Evolutionary conservation across 140 eudicot genomes (phyloP).

Genomic region (Erigeron philadelphicus): DNA sequence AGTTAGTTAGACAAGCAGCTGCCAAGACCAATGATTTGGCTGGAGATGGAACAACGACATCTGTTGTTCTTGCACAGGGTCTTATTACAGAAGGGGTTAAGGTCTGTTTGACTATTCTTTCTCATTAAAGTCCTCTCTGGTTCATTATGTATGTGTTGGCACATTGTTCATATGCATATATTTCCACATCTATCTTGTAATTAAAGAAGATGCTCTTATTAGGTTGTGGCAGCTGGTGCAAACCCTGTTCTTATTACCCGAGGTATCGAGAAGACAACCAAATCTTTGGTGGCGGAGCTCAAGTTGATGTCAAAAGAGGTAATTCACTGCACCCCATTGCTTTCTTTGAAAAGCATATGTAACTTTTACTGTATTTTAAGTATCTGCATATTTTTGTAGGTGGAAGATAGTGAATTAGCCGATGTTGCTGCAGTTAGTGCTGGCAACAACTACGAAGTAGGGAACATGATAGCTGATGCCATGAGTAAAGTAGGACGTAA

Average conservation of each 20-base stretch:
- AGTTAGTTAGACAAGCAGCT: constrained; percentile 89
- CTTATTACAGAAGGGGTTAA: constrained; percentile 94
- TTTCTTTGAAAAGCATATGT: not conserved
- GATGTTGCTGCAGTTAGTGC: constrained; percentile 99
- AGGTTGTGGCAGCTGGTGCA: constrained; percentile 97
- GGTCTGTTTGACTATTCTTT: constrained; percentile 38
- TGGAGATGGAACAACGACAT: constrained; percentile 95
- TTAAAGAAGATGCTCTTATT: constrained; percentile 6
- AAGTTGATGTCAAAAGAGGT: constrained; percentile 79
- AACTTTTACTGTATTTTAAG: not conserved
- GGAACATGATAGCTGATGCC: constrained; percentile 95
- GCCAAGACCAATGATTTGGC: constrained; percentile 94
- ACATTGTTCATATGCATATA: not conserved
- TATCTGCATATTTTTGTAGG: constrained; percentile 34
- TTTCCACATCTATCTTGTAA: not conserved
- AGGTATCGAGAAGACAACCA: constrained; percentile 88
- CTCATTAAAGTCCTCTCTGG: not conserved
- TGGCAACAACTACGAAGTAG: constrained; percentile 87
- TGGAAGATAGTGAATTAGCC: constrained; percentile 82
- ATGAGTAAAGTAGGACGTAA: constrained; percentile 85
- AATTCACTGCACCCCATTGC: not conserved
- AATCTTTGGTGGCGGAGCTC: constrained; percentile 73
- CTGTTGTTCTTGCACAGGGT: constrained; percentile 94
- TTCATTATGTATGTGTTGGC: not conserved
- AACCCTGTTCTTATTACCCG: constrained; percentile 85